These are phyloP conservation scores for Fusarium heterosporum DNA, from an alignment of 2,329 filamentous ascomycete species.

Conservation along the genomic window DNA sequence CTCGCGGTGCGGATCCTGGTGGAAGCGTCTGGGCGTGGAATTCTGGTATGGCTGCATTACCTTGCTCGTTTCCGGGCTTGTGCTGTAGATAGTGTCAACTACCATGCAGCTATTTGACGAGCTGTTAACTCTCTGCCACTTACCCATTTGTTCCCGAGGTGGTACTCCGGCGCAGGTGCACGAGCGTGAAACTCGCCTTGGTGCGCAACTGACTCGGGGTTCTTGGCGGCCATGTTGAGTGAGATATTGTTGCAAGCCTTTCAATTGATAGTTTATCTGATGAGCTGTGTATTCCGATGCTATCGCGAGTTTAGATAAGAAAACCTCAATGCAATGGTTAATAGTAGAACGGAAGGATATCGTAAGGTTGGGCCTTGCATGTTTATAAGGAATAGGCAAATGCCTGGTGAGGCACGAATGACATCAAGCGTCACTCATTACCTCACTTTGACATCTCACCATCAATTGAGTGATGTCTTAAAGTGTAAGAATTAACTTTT, in stretches of 20 bases:
- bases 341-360: neutral
- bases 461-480: neutral
- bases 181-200: neutral
- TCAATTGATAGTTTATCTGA: neutral
- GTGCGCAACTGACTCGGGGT: neutral
- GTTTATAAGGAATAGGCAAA: neutral
- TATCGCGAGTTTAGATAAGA: neutral
- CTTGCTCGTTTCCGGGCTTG: slow-evolving; percentile 1
- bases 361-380: too few species aligned
- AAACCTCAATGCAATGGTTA: neutral
- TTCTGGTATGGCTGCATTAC: neutral
- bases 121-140: fast-evolving
- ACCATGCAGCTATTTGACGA: fast-evolving
- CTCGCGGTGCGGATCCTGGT: neutral
- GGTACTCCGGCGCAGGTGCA: neutral
- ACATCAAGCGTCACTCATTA: neutral
- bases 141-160: neutral
- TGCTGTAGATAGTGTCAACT: neutral
- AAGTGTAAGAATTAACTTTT: too few species aligned
- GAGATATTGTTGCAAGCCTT: neutral
- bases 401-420: neutral
- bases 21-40: slow-evolving; percentile 2
- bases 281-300: fast-evolving
- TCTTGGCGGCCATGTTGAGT: neutral
- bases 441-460: neutral